phyloP scores from a whole-genome alignment of 352 stramenopile genomes.

The Globisporangium echinulatum region DNA sequence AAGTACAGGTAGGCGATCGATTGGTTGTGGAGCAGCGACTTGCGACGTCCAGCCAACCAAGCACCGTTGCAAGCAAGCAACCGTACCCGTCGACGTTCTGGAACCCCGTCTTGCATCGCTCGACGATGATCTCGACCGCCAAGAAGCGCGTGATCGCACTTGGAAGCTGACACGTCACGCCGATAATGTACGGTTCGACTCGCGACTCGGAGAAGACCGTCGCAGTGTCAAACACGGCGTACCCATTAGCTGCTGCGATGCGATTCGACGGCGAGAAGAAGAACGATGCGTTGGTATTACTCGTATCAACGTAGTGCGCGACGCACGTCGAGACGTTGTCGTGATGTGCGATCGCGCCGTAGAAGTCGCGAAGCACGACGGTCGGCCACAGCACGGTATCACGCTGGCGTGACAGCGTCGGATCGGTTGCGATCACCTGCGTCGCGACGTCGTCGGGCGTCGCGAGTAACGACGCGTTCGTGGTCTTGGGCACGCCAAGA shows the following conservation, averaged over 20 bases:
- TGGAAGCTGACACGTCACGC: conserved; percentile 37
- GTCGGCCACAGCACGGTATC: conserved; percentile 44
- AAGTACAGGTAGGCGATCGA: neutral
- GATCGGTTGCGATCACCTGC: neutral
- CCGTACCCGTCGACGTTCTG: conserved; percentile 52
- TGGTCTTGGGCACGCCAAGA: conserved; percentile 18
- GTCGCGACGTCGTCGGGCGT: neutral
- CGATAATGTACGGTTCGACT: conserved; percentile 26
- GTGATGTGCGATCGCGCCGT: conserved; percentile 37
- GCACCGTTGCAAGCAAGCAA: neutral
- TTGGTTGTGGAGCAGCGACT: neutral
- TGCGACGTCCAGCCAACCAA: neutral
- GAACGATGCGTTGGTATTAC: conserved; percentile 23
- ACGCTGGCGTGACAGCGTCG: neutral
- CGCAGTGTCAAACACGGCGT: conserved; percentile 41
- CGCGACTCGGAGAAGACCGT: conserved; percentile 29
- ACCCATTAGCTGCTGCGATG: conserved; percentile 26
- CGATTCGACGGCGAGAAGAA: conserved; percentile 30
- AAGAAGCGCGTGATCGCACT: conserved; percentile 7
- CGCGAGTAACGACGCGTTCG: neutral
- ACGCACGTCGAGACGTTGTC: conserved; percentile 24
- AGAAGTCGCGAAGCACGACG: conserved; percentile 52
- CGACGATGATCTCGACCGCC: conserved; percentile 34
- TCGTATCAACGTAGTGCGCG: conserved; percentile 14
- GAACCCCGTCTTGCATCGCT: conserved; percentile 51